Conservation (phyloP, 2,329 filamentous ascomycete genomes). For the Colletotrichum sp. region DNA sequence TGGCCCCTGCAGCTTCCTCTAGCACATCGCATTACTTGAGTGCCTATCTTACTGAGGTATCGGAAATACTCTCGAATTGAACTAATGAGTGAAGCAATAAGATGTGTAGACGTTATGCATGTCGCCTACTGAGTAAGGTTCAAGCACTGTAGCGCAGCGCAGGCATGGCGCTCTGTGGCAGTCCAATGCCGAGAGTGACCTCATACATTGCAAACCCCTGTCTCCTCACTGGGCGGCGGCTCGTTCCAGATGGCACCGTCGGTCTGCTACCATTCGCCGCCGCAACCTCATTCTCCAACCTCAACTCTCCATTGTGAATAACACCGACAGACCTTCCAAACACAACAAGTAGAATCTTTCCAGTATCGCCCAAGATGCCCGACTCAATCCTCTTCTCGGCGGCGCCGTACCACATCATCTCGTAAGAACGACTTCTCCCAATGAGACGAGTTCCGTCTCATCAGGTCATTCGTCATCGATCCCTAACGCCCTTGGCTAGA, state of each 20-base stretch:
- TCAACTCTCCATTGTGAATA: neutral
- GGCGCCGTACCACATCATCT: constrained; percentile 78
- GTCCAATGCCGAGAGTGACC: constrained; percentile 10
- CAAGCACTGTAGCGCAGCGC: neutral
- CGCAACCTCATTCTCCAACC: neutral
- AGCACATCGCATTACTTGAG: neutral
- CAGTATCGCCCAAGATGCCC: constrained; percentile 42
- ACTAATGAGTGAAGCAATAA: neutral
- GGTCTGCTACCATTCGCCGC: neutral
- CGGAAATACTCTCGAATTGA: too few species aligned
- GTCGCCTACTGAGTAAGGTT: neutral
- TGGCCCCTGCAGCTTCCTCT: neutral
- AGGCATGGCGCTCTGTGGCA: neutral
- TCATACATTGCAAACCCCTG: constrained; percentile 19
- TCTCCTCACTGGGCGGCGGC: neutral
- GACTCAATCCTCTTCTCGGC: constrained; percentile 63
- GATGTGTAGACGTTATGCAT: neutral
- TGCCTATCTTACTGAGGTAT: neutral
- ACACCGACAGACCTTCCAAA: neutral
- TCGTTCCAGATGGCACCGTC: constrained; percentile 1
- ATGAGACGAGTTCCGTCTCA: neutral
- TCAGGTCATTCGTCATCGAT: neutral
- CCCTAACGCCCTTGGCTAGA: constrained; percentile 45
- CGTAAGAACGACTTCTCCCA: constrained; percentile 50
- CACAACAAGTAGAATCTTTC: neutral